Evolutionary conservation across 2,329 filamentous ascomycete species (phyloP), one percentile per base, ranked within the genome.

Genomic region (Biscogniauxia mediterranea): DNA sequence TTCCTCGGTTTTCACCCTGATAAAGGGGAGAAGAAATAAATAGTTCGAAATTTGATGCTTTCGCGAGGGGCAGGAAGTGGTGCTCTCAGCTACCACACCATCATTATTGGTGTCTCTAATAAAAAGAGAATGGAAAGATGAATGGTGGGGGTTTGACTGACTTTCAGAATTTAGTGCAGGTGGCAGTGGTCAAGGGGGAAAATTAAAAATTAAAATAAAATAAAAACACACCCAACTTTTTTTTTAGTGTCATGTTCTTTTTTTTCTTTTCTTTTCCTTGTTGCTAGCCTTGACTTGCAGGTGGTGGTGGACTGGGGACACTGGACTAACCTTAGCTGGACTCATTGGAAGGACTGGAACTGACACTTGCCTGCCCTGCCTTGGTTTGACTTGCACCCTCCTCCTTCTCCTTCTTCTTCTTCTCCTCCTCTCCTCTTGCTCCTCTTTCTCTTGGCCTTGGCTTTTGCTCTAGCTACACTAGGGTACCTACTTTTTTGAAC

Each of bases 281-380:
- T 57, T 59, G 26, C 51, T 62, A 59, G 56, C 51, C 50, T 60
- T 57, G 59, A 28, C 55, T 58, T 58, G 53, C 13, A 57, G 58
- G 32, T 57, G 50, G 13, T 42, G 55, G 38, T 55, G 53, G 52
- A 58, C 56, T 62, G 62, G 63, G 54, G 58, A 56, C 53, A 54
- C 50, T 54, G 38, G 59, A 60, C 56, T 57, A 57, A 61, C 49
- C 53, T 52, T 28, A 46, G 23, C 61, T 66, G 52, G 13, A 53
- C 20, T 21, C n/a, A n/a, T n/a, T n/a, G n/a, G n/a, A n/a, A n/a
- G n/a, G 13, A 21, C 19, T 38, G 20, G n/a, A 5, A 23, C 23
- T 23, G 28, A 32, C 28, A 32, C 28, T 32, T 32, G 28, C 28
- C 28, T 32, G 28, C 28, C 28, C 28, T 32, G 28, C 38, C 38